Percentiles rank a stretch among this genome's conserved stretches.
phyloP scores from a whole-genome alignment of 2,329 filamentous ascomycete genomes.

The Trichoderma polysporum region DNA sequence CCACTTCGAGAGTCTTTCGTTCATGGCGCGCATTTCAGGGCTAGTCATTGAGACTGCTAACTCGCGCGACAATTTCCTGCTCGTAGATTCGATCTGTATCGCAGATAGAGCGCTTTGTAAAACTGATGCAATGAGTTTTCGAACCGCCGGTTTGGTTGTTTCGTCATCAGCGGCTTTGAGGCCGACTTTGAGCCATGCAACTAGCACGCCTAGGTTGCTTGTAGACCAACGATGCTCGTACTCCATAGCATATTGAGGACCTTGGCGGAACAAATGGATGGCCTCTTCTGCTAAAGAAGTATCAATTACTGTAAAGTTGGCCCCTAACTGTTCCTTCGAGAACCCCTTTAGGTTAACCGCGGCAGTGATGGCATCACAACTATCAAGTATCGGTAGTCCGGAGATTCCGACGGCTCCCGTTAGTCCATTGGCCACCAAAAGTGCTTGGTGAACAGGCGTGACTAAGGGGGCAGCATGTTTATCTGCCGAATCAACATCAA shows the following conservation, averaged over 20 bases:
- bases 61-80: neutral
- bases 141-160: conserved; percentile 67
- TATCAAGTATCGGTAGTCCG: conserved; percentile 41
- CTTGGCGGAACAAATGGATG: conserved; percentile 65
- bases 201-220: conserved; percentile 65
- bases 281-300: conserved; percentile 61
- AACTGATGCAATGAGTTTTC: conserved; percentile 65
- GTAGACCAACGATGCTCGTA: conserved; percentile 74
- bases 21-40: conserved; percentile 43
- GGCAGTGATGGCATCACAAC: conserved; percentile 46
- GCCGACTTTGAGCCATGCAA: conserved; percentile 63
- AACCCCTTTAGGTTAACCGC: conserved; percentile 59
- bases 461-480: conserved; percentile 66
- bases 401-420: conserved; percentile 60
- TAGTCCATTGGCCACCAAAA: conserved; percentile 73
- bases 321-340: conserved; percentile 35
- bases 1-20: conserved; percentile 65
- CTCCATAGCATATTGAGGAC: conserved; percentile 65
- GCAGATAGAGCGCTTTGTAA: conserved; percentile 53
- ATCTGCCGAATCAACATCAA: conserved; percentile 67
- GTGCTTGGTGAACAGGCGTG: conserved; percentile 79
- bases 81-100: conserved; percentile 47
- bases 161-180: conserved; percentile 39
- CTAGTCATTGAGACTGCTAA: neutral
- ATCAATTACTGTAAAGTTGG: conserved; percentile 61